Evolutionary conservation across 1,284 basidiomycete genomes (phyloP), one percentile per base, ranked within the genome.

Genomic region (Chiua sp.): DNA sequence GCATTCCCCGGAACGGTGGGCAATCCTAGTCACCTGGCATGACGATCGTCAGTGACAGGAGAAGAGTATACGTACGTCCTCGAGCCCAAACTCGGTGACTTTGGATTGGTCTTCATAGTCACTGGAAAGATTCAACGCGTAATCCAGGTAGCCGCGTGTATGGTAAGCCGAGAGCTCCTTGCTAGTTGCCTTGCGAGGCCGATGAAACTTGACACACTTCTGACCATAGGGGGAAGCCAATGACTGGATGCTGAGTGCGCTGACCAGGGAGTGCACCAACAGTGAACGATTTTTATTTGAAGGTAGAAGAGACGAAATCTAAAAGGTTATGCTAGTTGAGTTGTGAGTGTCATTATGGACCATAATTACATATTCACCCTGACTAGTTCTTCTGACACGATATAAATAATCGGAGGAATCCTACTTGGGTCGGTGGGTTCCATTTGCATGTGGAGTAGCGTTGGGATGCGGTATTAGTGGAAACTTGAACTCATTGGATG

Each of bases 211-310:
- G 48, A 90, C 67, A 11, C 61, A 54, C 47, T 64, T 69, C 20
- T 72, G 64, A 23, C 65, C 66, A 16, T 72, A 54, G 23, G 72
- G 67, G 47, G 68, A 65, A 4, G 63, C 57, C 28, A 72, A 63
- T 18, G 76, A 74, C 44, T 91, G 75, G 2, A 94, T 76, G 0
- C 82, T 85, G 47, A 90, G 80, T 0, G 85, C 75, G 33, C 79
- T 79, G 55, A 88, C 78, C 15, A 97, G 80, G 2, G 86, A 84
- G 69, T 98, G 94, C 3, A 96, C 92, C 7, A 94, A 72, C 0
- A 86, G 72, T 0, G 94, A 95, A n/a, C 96, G 83, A 18, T 89
- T 88, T 55, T 73, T 79, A 72, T 98, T 97, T 2, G 93, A 92
- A 0, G 95, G 96, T 1, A 97, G 82, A 6, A 85, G 78, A 23